Conservation (phyloP, 495 filamentous ascomycete species). For the Chaetomium tenue region DNA sequence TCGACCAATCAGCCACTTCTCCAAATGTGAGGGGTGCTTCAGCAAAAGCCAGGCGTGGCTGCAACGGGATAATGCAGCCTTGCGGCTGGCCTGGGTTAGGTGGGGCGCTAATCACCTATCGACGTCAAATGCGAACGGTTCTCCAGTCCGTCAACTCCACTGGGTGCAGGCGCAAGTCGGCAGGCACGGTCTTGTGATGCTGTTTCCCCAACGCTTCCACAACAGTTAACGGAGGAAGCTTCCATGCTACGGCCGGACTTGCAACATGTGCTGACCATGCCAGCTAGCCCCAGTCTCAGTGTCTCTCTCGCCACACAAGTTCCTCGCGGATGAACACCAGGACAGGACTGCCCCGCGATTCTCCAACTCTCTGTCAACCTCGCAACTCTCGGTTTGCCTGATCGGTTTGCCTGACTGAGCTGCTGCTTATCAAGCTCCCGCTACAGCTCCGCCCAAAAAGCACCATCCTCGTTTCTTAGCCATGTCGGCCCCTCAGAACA, state of each 20-base stretch:
- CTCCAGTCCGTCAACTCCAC: neutral
- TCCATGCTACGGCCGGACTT: neutral
- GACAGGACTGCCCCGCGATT: constrained; percentile 3
- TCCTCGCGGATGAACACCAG: neutral
- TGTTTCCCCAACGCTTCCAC: neutral
- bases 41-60: constrained; percentile 13
- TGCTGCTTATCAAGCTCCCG: neutral
- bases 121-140: constrained; percentile 27
- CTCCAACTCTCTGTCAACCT: constrained; percentile 6
- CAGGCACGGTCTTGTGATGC: constrained; percentile 18
- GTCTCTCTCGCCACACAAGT: neutral
- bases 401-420: neutral
- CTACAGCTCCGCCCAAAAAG: neutral
- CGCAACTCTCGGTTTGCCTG: neutral
- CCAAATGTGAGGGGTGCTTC: constrained; percentile 1
- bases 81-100: constrained; percentile 2
- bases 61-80: constrained; percentile 14
- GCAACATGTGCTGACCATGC: constrained; percentile 18
- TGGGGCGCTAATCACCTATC: constrained; percentile 19
- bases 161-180: constrained; percentile 3
- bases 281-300: neutral
- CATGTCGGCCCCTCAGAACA: constrained; percentile 37
- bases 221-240: constrained; percentile 4
- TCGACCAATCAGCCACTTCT: constrained; percentile 21
- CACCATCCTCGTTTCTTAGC: constrained; percentile 1